Evolutionary conservation across 495 filamentous ascomycete species (phyloP).

Genomic region (Hypoxylon fuscum): DNA sequence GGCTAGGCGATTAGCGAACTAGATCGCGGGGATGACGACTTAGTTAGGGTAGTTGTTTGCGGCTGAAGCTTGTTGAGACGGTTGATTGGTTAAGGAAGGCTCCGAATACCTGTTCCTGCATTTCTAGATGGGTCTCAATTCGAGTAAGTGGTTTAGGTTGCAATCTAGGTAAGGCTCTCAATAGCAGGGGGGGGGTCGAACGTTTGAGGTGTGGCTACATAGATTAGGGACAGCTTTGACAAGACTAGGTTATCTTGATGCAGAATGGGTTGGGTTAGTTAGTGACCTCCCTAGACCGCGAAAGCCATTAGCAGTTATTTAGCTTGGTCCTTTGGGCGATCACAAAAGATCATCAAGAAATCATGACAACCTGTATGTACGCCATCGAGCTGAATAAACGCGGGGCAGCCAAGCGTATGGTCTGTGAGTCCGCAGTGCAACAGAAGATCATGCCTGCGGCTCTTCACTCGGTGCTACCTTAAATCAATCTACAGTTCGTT

Average conservation of each 20-base stretch:
- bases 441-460: no score
- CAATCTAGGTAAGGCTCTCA: background rate
- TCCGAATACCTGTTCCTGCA: constrained; percentile 27
- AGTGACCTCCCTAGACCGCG: no score
- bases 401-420: constrained; percentile 1
- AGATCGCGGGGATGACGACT: constrained; percentile 25
- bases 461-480: no score
- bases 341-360: background rate
- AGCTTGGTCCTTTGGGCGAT: constrained; percentile 19
- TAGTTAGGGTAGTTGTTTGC: constrained; percentile 14
- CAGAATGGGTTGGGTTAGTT: constrained; percentile 15
- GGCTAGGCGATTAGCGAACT: constrained; percentile 32
- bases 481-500: no score
- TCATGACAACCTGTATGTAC: no score
- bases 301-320: background rate
- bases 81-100: constrained; percentile 23
- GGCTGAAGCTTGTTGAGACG: constrained; percentile 17
- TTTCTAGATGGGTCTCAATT: constrained; percentile 13
- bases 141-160: constrained; percentile 6
- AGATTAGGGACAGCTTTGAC: constrained; percentile 10
- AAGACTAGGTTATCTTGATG: constrained; percentile 12
- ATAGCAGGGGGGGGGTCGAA: background rate
- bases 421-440: constrained; percentile 10
- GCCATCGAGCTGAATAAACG: constrained; percentile 2
- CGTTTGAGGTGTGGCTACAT: constrained; percentile 13